Conservation (phyloP, 2,329 filamentous ascomycete species). For the Parascedosporium putredinis region DNA sequence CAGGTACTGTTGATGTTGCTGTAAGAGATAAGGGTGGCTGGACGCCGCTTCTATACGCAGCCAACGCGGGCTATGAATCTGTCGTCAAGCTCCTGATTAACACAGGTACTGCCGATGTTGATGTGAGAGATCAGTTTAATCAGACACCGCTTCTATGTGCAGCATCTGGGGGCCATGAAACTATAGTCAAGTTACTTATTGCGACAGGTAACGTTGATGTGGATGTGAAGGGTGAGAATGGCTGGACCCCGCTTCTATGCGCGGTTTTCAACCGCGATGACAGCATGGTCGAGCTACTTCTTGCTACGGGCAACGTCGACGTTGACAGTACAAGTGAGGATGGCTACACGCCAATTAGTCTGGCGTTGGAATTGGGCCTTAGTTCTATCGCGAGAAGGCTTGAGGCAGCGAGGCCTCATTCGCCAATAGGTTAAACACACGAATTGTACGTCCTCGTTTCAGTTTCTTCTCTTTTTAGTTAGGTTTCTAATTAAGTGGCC, state of each 20-base stretch:
- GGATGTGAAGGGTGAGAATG: neutral
- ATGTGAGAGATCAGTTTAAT: neutral
- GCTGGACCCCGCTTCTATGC: neutral
- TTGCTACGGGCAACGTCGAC: neutral
- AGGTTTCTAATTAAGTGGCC: too few species aligned
- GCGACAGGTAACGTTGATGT: neutral
- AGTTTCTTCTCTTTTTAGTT: too few species aligned
- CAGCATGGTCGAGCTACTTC: neutral
- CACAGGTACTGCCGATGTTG: neutral
- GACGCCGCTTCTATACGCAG: neutral
- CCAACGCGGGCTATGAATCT: neutral
- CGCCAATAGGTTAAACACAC: too few species aligned
- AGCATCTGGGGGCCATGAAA: neutral
- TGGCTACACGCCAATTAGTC: neutral
- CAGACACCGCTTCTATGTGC: neutral
- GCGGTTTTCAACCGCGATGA: neutral
- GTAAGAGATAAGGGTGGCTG: neutral
- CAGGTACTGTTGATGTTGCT: neutral
- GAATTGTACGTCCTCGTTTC: too few species aligned
- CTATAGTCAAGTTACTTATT: neutral
- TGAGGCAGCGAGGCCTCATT: too few species aligned
- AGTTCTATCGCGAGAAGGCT: too few species aligned
- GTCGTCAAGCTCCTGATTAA: neutral
- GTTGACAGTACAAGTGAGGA: neutral
- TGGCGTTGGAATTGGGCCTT: too few species aligned